phyloP scores from a whole-genome alignment of 1,284 basidiomycete species.

The Ganoderma lingzhi region DNA sequence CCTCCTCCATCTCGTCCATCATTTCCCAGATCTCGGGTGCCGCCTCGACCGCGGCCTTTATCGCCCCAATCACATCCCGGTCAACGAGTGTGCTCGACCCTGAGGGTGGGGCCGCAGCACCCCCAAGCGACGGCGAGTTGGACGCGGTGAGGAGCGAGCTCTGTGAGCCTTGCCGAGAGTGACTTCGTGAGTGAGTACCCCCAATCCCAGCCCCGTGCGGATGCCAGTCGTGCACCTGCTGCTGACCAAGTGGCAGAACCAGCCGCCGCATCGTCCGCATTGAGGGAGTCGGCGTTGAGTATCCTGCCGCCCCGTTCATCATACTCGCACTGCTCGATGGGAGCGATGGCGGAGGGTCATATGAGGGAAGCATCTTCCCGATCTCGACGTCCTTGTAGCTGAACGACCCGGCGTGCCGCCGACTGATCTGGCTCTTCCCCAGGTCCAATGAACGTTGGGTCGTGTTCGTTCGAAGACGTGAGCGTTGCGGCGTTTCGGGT shows the following conservation, averaged over 20 bases:
- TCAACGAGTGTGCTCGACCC: conserved; percentile 66
- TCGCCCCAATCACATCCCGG: conserved; percentile 72
- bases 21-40: conserved; percentile 79
- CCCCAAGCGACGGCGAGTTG: conserved; percentile 32
- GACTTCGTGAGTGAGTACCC: conserved; percentile 58
- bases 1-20: conserved; percentile 65
- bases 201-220: conserved; percentile 27
- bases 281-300: conserved; percentile 47
- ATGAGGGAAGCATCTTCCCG: conserved; percentile 81
- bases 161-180: conserved; percentile 68
- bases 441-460: conserved; percentile 34
- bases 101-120: conserved; percentile 27
- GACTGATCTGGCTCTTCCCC: conserved; percentile 54
- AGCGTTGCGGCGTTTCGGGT: conserved; percentile 30
- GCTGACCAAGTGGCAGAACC: conserved; percentile 28
- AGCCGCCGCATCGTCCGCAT: conserved; percentile 52
- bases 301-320: conserved; percentile 28
- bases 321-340: conserved; percentile 9
- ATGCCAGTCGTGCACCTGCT: conserved; percentile 5
- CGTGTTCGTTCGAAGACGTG: conserved; percentile 33
- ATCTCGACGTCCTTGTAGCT: conserved; percentile 91
- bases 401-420: conserved; percentile 94
- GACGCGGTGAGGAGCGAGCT: conserved; percentile 58
- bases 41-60: conserved; percentile 71
- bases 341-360: conserved; percentile 43